Percentiles rank a stretch among this genome's conserved stretches.
phyloP scores from a whole-genome alignment of 257 asterid genomes.

The Nicotiana sylvestris region DNA sequence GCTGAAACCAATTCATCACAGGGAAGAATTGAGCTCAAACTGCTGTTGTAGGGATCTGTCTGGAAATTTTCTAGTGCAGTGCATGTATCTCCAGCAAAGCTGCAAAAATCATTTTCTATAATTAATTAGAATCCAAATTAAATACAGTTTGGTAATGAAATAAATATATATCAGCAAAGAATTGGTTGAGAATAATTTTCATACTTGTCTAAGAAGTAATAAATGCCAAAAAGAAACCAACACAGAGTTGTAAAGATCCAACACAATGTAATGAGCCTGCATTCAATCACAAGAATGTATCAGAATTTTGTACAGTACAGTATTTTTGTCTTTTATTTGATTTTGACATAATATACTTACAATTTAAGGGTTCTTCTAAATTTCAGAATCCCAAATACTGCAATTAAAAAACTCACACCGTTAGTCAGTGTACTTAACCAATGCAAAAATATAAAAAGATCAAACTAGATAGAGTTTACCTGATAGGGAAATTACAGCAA shows the following conservation, averaged over 20 bases:
- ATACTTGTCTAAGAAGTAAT: slow-evolving; percentile 62
- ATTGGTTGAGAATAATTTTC: slow-evolving; percentile 5
- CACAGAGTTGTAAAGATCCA: slow-evolving; percentile 60
- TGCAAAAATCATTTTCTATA: slow-evolving; percentile 17
- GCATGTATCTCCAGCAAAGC: slow-evolving; percentile 78
- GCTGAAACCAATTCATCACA: slow-evolving; percentile 75
- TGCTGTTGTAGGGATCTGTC: slow-evolving; percentile 70
- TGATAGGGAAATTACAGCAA: slow-evolving; percentile 45
- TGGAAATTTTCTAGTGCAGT: slow-evolving; percentile 70
- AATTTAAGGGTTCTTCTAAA: slow-evolving; percentile 18
- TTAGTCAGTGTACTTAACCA: not conserved
- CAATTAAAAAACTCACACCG: not conserved
- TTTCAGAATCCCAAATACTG: slow-evolving; percentile 42
- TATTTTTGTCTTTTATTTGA: too few relatives aligned
- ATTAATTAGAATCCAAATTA: not conserved
- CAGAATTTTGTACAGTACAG: not conserved
- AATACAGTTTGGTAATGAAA: not conserved
- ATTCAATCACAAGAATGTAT: not conserved
- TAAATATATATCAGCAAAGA: not conserved
- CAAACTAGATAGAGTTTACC: slow-evolving; percentile 30
- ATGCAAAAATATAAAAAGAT: not conserved
- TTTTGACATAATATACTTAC: slow-evolving; percentile 27
- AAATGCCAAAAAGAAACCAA: slow-evolving; percentile 71
- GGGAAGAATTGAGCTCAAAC: slow-evolving; percentile 78
- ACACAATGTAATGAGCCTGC: slow-evolving; percentile 57